Base-by-base conservation (phyloP, 2,329 filamentous ascomycete species). In the Fonsecaea pugnacius region DNA sequence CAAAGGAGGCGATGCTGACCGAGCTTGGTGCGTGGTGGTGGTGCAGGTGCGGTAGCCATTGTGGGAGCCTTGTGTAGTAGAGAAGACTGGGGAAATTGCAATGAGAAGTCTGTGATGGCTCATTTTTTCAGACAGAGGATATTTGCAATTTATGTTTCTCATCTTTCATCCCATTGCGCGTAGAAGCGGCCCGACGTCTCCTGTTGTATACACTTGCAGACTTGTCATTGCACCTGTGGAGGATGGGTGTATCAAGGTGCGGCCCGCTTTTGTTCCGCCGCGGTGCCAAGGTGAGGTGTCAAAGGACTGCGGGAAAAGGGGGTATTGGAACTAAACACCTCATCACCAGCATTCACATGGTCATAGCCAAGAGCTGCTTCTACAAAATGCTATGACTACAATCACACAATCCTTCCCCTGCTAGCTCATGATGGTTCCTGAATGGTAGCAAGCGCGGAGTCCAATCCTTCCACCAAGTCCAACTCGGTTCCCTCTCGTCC, bases 1-100 rank as follows among this genome's bases (percentile, higher is more conserved):
- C 82, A 78, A 6, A 86, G 78, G 18, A 84, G 74, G 21, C 83
- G 79, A 71, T 85, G 83, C 70, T 79, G 80, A 48, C 82, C 84
- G 58, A 86, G 78, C 7, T 78, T 75, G 60, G 74, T 78, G 52
- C 58, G 76, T 73, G 67, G 72, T 68, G 8, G 73, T 73, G 36
- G 75, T 73, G 57, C 46, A n/a, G 60, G 33, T 21, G 55, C 10
- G 32, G 24, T 18, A 40, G 58, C 8, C 58, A 60, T 60, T 38
- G 2, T 46, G 16, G 35, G 5, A 1, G 6, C 5, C 21, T 24
- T n/a, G n/a, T 14, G 16, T 30, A 12, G 6, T n/a, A 6, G 3
- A 16, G 48, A 21, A 52, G 10, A 30, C 30, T 52, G 24, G 10
- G 24, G n/a, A 33, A 30, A 35, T 16, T 21, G 9, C 1, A 18